Percentiles rank a stretch among this genome's conserved stretches.
These are phyloP conservation scores for Geotrichum klebahnii DNA, from an alignment of 1,139 yeast species.

Conservation along the genomic window DNA sequence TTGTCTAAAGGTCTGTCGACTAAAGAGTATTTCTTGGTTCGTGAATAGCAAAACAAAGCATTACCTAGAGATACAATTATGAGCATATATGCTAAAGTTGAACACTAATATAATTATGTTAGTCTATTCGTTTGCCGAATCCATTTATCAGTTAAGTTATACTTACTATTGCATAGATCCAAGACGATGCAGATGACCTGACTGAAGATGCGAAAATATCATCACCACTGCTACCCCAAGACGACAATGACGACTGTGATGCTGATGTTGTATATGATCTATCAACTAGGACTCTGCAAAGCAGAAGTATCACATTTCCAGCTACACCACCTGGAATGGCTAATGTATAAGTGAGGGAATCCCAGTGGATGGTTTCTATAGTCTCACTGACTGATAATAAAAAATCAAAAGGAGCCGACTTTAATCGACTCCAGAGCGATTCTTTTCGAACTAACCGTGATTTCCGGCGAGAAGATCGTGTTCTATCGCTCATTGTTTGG, in stretches of 20 bases:
- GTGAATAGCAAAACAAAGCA: slow-evolving; percentile 11
- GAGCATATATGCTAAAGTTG: slow-evolving; percentile 8
- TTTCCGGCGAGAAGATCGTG: slow-evolving; percentile 6
- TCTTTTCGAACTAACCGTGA: slow-evolving; percentile 17
- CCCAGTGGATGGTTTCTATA: slow-evolving; percentile 62
- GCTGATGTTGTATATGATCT: slow-evolving; percentile 1
- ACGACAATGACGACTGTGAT: background rate
- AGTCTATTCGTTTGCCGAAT: background rate
- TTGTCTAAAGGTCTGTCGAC: slow-evolving; percentile 39
- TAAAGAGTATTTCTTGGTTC: slow-evolving; percentile 43
- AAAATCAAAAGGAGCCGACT: slow-evolving; percentile 49
- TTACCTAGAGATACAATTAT: slow-evolving; percentile 10
- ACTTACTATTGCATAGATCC: slow-evolving; percentile 2
- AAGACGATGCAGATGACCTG: slow-evolving; percentile 10
- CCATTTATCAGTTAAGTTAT: background rate
- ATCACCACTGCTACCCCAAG: slow-evolving; percentile 7
- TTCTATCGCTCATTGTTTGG: slow-evolving; percentile 1
- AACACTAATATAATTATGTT: slow-evolving; percentile 7
- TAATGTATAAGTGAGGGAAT: slow-evolving; percentile 46
- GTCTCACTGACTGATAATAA: slow-evolving; percentile 52
- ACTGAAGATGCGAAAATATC: slow-evolving; percentile 18
- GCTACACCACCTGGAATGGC: slow-evolving; percentile 50
- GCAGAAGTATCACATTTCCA: slow-evolving; percentile 35
- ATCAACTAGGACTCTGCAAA: slow-evolving; percentile 27
- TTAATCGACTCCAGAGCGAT: slow-evolving; percentile 7